Base-by-base conservation (phyloP, 768 basidiomycete species). In the Lepiota venenata region DNA sequence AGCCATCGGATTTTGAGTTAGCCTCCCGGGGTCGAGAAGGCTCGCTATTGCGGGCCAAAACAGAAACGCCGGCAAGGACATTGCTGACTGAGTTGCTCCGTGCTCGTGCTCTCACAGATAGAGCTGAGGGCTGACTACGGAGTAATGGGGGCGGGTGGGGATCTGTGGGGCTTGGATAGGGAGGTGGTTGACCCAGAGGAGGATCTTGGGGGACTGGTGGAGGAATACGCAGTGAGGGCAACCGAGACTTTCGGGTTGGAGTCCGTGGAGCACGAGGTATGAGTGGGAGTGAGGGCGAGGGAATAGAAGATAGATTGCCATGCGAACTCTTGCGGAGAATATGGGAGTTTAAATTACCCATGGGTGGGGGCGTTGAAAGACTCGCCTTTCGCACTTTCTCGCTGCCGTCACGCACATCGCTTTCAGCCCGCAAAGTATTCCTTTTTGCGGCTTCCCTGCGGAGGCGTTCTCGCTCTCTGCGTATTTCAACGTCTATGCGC, bases 401-500 rank as follows among this genome's bases (percentile, higher is more conserved):
- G 1, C 75, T 65, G 7, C 73, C 74, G 50, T 76, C 70, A 47
- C 75, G 74, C 22, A 58, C 10, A 47, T 73, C 72, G 7, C 64
- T 67, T 47, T 71, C 69, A 44, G 71, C 46, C 5, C 73, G 56
- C 2, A 62, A 47, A 5, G 55, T 63, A 2, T 67, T 56, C 60
- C 81, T 85, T 63, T 85, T 91, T 39, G 79, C 74, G 55, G 80
- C 80, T 61, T 91, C 88, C 51, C 84, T 73, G 47, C 84, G 80
- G n/a, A 73, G 72, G 32, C 84, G 82, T 44, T 93, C 90, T 32
- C 81, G 78, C 66, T 93, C 90, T 54, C 89, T 75, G 38, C 83
- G 80, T 53, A 87, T 69, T 66, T 93, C 91, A 21, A 85, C 78
- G 6, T 93, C 91, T 58, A 93, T 83, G 15, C 91, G 80, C 91